phyloP scores from a whole-genome alignment of 208 protist genomes.

The Sergeia podlipaevii region DNA sequence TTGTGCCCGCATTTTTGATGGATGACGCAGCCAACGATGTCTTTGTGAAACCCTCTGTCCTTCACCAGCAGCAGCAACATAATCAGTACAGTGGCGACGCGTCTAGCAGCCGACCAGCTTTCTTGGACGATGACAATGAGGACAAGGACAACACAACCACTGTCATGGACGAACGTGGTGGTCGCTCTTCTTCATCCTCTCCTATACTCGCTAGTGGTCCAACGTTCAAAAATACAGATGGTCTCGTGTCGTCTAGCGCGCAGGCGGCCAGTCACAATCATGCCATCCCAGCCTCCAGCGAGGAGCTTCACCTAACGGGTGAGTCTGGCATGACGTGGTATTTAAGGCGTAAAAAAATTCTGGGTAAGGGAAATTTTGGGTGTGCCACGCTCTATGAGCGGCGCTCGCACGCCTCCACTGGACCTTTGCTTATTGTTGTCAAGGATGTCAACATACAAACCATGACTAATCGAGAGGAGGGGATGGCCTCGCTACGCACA shows the following conservation, averaged over 20 bases:
- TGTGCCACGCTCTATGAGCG: constrained; percentile 61
- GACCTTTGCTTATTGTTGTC: constrained; percentile 36
- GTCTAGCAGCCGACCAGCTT: background rate
- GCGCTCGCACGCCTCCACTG: background rate
- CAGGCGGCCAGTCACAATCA: too few relatives aligned
- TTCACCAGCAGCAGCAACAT: background rate
- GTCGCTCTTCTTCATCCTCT: too few relatives aligned
- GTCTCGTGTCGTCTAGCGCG: too few relatives aligned
- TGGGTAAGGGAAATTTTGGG: constrained; percentile 82
- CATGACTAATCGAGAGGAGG: constrained; percentile 47
- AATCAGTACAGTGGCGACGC: background rate
- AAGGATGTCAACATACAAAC: constrained; percentile 84
- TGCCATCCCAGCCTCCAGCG: too few relatives aligned
- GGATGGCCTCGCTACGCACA: constrained; percentile 47
- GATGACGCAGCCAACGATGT: constrained; percentile 1
- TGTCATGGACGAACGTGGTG: background rate
- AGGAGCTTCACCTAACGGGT: constrained; percentile 16
- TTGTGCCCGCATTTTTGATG: background rate
- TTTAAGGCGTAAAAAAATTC: constrained; percentile 48
- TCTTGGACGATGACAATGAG: background rate
- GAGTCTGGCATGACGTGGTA: constrained; percentile 25
- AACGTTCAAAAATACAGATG: too few relatives aligned
- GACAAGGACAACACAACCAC: background rate
- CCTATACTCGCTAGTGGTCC: too few relatives aligned
- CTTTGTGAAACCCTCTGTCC: too few relatives aligned